Evolutionary conservation across 129 eudicot genomes (phyloP), one percentile per base, ranked within the genome.

Genomic region (Pulicaria dysenterica): DNA sequence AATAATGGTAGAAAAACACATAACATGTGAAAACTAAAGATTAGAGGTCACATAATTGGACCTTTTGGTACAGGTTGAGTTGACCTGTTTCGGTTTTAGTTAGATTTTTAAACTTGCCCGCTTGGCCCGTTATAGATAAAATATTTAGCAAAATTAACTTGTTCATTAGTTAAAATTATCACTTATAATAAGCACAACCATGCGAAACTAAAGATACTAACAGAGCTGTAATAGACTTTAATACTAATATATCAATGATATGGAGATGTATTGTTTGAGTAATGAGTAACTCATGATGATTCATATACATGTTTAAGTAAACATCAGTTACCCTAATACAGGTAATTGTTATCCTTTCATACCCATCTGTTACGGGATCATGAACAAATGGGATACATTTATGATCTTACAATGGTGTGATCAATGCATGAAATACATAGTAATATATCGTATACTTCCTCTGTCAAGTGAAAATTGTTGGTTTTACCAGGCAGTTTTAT

Each of bases 311-410:
- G 5, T 40, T 38, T 8, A 7, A 61, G 34, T 38, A 31, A 41
- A 24, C 31, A 24, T 24, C 31, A 24, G 31, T 24, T 24, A 24
- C 54, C 54, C 54, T 48, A 16, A 48, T 16, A 54, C 3, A 54
- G 19, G 19, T 17, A 4, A 54, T 8, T 17, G n/a, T 16, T 53
- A 53, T 53, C 34, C 34, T 53, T 53, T n/a, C 34, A 53, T 53
- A 15, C 14, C 7, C 10, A 53, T 53, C 16, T 47, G 15, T 2
- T 10, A 53, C 4, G 16, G 36, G 12, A 58, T 58, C 16, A 58
- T 58, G 42, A 58, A 14, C 58, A 53, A 53, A 53, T 15, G 34
- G 58, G 58, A 53, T 53, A 31, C 31, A 53, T 53, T 53, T 53
- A 53, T 53, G 34, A 53, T 53, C 31, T 53, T 16, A 53, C 11